These are phyloP conservation scores for Alnus glutinosa DNA, from an alignment of 306 rosid species.

Conservation along the genomic window DNA sequence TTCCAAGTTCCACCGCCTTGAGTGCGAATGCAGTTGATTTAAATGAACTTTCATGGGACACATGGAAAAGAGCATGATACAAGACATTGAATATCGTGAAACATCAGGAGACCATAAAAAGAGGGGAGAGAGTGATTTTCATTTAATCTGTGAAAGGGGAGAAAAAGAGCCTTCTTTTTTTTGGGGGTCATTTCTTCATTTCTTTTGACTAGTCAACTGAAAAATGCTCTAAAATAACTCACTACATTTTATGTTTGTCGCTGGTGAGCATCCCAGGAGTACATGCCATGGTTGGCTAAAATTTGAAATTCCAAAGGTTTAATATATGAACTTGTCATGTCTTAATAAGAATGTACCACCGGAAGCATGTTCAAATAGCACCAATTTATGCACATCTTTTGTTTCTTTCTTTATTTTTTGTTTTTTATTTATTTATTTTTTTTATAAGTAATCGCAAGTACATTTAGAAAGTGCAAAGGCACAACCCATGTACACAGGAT, in stretches of 20 bases:
- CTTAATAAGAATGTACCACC: background rate
- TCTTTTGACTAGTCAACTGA: too few species aligned
- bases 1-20: background rate
- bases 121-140: background rate
- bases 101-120: background rate
- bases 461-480: too few species aligned
- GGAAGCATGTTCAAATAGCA: background rate
- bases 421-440: too few species aligned
- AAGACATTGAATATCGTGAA: background rate
- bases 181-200: too few species aligned
- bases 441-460: background rate
- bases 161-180: background rate
- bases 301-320: background rate
- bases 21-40: constrained; percentile 10
- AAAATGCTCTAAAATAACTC: too few species aligned
- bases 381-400: background rate
- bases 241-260: background rate
- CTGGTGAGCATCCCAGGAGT: background rate
- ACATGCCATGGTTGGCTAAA: background rate
- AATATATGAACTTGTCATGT: background rate
- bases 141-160: background rate
- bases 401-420: too few species aligned
- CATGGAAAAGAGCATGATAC: background rate
- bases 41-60: background rate
- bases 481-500: too few species aligned